phyloP scores from a whole-genome alignment of 192 early-diverging fungal species.

The Obelidium mucronatum region DNA sequence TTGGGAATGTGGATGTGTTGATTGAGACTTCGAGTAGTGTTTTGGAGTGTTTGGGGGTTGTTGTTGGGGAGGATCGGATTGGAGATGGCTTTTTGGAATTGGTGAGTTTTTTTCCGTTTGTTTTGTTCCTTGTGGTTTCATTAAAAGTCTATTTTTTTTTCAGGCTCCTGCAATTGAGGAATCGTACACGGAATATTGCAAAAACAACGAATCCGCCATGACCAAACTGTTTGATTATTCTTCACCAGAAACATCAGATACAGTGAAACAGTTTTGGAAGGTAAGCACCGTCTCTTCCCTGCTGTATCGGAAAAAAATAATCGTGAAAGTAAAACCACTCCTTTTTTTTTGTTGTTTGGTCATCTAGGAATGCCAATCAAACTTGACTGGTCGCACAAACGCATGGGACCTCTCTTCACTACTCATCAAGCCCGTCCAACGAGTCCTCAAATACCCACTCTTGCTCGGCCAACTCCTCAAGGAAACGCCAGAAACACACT shows the following conservation, averaged over 20 bases:
- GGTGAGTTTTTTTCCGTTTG: constrained; percentile 6
- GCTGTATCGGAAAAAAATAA: no score
- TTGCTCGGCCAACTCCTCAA: constrained; percentile 74
- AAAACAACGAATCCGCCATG: constrained; percentile 75
- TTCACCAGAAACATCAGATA: neutral
- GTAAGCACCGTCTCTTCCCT: constrained; percentile 50
- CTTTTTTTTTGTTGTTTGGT: constrained; percentile 30
- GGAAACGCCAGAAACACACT: constrained; percentile 61
- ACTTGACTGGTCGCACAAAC: constrained; percentile 65
- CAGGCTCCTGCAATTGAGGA: constrained; percentile 55
- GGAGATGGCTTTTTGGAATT: constrained; percentile 58
- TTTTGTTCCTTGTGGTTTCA: no score
- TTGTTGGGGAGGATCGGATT: constrained; percentile 49
- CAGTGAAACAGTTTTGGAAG: constrained; percentile 56
- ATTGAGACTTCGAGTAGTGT: constrained; percentile 72
- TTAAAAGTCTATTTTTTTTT: no score
- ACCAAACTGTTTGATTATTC: constrained; percentile 68
- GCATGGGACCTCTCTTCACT: constrained; percentile 93
- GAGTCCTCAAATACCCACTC: constrained; percentile 96
- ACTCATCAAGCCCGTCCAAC: constrained; percentile 96
- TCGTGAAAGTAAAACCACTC: no score
- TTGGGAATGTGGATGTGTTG: constrained; percentile 80
- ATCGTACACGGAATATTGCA: constrained; percentile 78
- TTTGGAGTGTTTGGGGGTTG: constrained; percentile 68
- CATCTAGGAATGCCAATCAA: constrained; percentile 64